Base-by-base conservation (phyloP, 2,329 filamentous ascomycete genomes). In the Alternaria postmessia region DNA sequence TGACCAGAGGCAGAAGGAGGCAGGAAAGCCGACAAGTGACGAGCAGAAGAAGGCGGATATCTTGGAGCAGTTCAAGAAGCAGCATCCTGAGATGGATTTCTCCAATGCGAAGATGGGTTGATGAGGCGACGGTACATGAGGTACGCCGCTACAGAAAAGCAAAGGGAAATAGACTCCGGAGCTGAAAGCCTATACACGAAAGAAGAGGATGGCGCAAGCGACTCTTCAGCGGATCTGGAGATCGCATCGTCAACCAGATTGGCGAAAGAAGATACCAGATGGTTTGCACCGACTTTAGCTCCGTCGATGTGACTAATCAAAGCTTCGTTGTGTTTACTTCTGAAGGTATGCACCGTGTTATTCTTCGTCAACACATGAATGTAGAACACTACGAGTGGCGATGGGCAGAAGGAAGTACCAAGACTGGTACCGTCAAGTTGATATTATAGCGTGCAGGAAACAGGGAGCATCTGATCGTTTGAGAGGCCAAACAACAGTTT, bases 1-100 rank as follows among this genome's bases (percentile, higher is more conserved):
- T 74, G 95, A 99, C 83, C 95, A 99, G 85, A 86, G 91, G 68
- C 94, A 98, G 83, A 99, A 99, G 88, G 94, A 98, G 83, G 84
- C 87, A 80, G 95, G 95, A 5, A 86, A 91, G 79, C 92, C 93
- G 47, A 93, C 90, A 12, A 96, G 92, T 67, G 95, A 98, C 69
- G 95, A 99, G 83, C 89, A 96, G 86, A 92, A 94, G 85, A 98
- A 98, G 87, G 81, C 89, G 76, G 94, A 99, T 57, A 90, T 99
- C 72, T 82, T 99, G 76, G 91, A 92, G 82, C 67, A 96, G 83
- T 98, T 99, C 82, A 91, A 97, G 87, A 84, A 83, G 51, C 88
- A 97, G 73, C 88, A 90, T 80, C 88, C 88, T 1, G 88, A 90
- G 79, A 89, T 90, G 87, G 88, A 90, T 74, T 90, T 90, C 69